These are phyloP conservation scores for Allium cepa DNA, from an alignment of 106 monocot genomes.

Conservation along the genomic window DNA sequence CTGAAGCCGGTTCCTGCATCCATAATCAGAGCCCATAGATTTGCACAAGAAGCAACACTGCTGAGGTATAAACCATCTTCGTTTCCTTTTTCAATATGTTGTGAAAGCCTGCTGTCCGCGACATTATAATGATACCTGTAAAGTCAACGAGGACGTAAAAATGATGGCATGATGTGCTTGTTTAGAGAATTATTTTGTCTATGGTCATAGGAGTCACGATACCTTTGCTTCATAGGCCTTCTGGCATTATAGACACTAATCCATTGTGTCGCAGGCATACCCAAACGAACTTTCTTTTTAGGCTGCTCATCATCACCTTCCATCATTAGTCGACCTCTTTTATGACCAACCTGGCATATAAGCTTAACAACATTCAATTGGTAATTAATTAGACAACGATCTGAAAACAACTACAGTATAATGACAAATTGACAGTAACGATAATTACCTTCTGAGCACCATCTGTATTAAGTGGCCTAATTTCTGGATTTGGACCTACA, in stretches of 20 bases:
- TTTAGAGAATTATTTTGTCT: too few relatives aligned
- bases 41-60: conserved; percentile 69
- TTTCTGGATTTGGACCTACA: conserved; percentile 60
- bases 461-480: conserved; percentile 78
- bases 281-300: conserved; percentile 81
- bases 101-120: conserved; percentile 63
- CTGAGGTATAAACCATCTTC: conserved; percentile 85
- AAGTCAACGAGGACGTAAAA: not conserved
- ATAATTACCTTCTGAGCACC: conserved; percentile 77
- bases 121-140: conserved; percentile 93
- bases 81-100: conserved; percentile 74
- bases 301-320: conserved; percentile 84
- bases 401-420: not conserved
- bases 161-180: too few relatives aligned
- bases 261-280: conserved; percentile 89
- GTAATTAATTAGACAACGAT: not conserved
- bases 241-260: conserved; percentile 78
- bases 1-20: conserved; percentile 91
- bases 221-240: conserved; percentile 93
- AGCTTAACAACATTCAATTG: conserved; percentile 26
- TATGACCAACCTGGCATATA: conserved; percentile 81
- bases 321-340: conserved; percentile 58
- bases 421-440: not conserved
- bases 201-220: too few relatives aligned
- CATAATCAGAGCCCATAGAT: conserved; percentile 94